Percentiles rank a stretch among this genome's conserved stretches.
These are phyloP conservation scores for Rhodosporidiobolus odoratus DNA, from an alignment of 768 basidiomycete genomes.

Conservation along the genomic window DNA sequence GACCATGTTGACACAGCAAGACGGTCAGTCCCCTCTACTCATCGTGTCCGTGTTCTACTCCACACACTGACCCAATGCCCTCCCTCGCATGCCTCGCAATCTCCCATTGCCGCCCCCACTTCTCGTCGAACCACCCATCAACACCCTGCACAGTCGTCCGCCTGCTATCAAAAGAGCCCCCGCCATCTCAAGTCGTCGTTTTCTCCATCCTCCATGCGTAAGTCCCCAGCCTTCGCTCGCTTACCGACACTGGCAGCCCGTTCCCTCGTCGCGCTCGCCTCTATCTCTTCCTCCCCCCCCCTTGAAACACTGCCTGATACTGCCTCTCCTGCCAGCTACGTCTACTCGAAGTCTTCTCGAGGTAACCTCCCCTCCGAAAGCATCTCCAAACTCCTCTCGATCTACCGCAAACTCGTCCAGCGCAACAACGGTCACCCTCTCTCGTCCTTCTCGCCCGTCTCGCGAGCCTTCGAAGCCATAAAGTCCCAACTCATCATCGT, in stretches of 20 bases:
- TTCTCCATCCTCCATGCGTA: constrained; percentile 35
- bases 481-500: constrained; percentile 23
- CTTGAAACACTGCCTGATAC: background rate
- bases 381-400: constrained; percentile 28
- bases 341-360: constrained; percentile 26
- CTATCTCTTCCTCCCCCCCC: background rate
- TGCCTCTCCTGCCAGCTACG: constrained; percentile 9
- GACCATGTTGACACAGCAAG: constrained; percentile 30
- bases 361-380: constrained; percentile 35
- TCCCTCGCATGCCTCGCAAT: no score
- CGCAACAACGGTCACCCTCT: background rate
- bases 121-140: background rate
- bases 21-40: constrained; percentile 16
- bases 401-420: constrained; percentile 24
- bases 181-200: constrained; percentile 14
- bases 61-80: background rate
- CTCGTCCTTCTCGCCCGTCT: background rate
- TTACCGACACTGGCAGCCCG: background rate
- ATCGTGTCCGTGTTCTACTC: background rate
- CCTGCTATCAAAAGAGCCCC: constrained; percentile 9
- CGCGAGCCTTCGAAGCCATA: constrained; percentile 20
- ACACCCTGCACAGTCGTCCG: constrained; percentile 16
- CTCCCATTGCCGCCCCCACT: background rate
- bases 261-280: background rate
- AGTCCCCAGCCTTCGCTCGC: background rate